phyloP scores from a whole-genome alignment of 2,329 filamentous ascomycete genomes.

The Tolypocladium guangdongense region DNA sequence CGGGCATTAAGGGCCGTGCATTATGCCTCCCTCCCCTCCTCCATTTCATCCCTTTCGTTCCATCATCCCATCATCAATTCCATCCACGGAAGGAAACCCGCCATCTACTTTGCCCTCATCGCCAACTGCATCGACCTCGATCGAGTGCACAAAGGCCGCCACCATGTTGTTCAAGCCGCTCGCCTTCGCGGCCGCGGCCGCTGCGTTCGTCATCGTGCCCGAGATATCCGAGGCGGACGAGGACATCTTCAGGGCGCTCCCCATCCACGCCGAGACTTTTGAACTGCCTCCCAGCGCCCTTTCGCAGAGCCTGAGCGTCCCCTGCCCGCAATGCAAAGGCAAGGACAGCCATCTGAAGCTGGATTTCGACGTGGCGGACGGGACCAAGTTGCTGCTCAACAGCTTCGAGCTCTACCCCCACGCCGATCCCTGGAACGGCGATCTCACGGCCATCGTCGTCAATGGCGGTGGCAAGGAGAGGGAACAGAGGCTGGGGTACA shows the following conservation, averaged over 20 bases:
- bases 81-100: not conserved
- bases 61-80: not conserved
- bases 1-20: not conserved
- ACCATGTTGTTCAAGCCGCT: constrained; percentile 23
- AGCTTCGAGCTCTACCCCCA: constrained; percentile 49
- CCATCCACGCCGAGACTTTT: constrained; percentile 23
- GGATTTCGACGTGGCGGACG: constrained; percentile 39
- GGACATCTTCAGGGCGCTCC: constrained; percentile 29
- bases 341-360: constrained; percentile 36
- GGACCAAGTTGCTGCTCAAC: constrained; percentile 44
- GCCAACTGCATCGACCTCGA: not conserved
- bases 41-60: not conserved
- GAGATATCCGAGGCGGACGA: constrained; percentile 31
- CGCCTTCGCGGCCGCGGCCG: constrained; percentile 20
- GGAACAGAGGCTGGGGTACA: constrained; percentile 36
- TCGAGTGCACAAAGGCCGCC: not conserved
- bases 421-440: constrained; percentile 31
- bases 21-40: not conserved
- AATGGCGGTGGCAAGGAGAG: constrained; percentile 25
- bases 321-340: constrained; percentile 44
- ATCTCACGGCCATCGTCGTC: constrained; percentile 34
- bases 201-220: constrained; percentile 44
- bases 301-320: constrained; percentile 32
- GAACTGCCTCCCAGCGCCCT: constrained; percentile 22
- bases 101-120: not conserved